Percentiles rank a stretch among this genome's conserved stretches.
Evolutionary conservation across 495 filamentous ascomycete species (phyloP).

Genomic region (Neurospora discreta): DNA sequence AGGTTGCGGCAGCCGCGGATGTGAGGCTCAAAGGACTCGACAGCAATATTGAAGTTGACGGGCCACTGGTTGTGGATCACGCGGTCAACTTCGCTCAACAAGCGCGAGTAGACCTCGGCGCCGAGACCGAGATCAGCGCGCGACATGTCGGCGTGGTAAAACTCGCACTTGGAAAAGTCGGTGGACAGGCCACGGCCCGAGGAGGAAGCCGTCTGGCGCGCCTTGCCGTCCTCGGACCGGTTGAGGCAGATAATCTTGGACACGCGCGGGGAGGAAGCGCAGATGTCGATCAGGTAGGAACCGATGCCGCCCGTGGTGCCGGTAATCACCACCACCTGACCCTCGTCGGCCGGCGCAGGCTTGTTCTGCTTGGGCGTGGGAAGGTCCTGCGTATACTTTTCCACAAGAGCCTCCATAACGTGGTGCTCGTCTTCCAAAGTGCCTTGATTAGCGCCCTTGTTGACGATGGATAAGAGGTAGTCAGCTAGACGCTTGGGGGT

Average conservation of each 20-base stretch:
- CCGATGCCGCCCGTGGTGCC: slow-evolving; percentile 51
- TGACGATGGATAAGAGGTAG: slow-evolving; percentile 15
- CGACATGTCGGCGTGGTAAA: slow-evolving; percentile 39
- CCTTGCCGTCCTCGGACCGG: slow-evolving; percentile 29
- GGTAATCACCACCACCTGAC: slow-evolving; percentile 42
- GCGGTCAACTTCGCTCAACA: slow-evolving; percentile 31
- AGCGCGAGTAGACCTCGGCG: slow-evolving; percentile 21
- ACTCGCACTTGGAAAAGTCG: slow-evolving; percentile 34
- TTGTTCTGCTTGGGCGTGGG: slow-evolving; percentile 17
- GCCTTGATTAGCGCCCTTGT: slow-evolving; percentile 5
- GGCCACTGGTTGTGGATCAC: slow-evolving; percentile 56
- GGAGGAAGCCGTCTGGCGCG: slow-evolving; percentile 20
- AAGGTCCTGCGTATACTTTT: slow-evolving; percentile 29
- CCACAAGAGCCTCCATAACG: slow-evolving; percentile 22
- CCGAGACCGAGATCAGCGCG: slow-evolving; percentile 34
- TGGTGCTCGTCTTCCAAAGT: slow-evolving; percentile 15
- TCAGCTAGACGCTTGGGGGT: slow-evolving; percentile 24
- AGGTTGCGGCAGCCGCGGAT: slow-evolving; percentile 42
- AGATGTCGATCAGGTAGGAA: slow-evolving; percentile 40
- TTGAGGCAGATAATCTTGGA: slow-evolving; percentile 46
- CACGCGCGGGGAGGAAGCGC: slow-evolving; percentile 27
- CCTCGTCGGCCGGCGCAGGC: slow-evolving; percentile 21
- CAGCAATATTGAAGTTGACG: slow-evolving; percentile 49
- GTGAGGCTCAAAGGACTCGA: slow-evolving; percentile 45
- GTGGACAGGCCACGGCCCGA: slow-evolving; percentile 23